Evolutionary conservation across 495 filamentous ascomycete genomes (phyloP), one percentile per base, ranked within the genome.

Genomic region (Lichina pygmaea): DNA sequence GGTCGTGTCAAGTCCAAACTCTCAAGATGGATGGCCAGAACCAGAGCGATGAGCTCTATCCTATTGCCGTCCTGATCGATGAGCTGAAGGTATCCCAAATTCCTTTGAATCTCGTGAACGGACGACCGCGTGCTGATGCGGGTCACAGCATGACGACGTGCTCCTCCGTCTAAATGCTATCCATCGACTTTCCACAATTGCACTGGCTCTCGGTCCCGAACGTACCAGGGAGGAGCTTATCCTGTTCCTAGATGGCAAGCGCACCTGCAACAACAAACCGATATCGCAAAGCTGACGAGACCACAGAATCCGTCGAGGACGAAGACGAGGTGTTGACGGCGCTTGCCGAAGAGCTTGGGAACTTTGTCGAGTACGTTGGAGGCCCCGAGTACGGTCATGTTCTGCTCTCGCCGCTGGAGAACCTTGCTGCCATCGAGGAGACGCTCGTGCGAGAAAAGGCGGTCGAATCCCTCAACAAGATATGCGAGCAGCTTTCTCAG

Each of bases 401-500:
- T 57, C 78, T 97, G 45, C 73, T 97, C 49, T 94, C 91, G 34
- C 89, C 89, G 46, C 66, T 97, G 56, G 89, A 95, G 69, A 97
- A 97, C 54, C 72, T 97, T 53, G 89, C 89, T 37, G 86, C 91
- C 43, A 97, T 97, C 56, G 89, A 97, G 60, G 89, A 97, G 60
- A 89, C 91, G 48, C 68, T 95, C 52, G 89, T 97, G 46, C 72
- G 89, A 50, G 91, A 97, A 62, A 97, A 95, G 80, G 89, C 89
- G 51, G 91, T 95, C 54, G 89, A 97, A 59, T 95, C 91, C 37
- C 71, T 97, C 48, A 95, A 95, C 73, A 97, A 94, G 65, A 94
- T 97, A 56, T 93, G 86, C 67, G 71, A 73, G 54, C 73, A 94
- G 57, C 70, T 97, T 34, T 89, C 82, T 33, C 67, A 82, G 52